phyloP scores from a whole-genome alignment of 108 stramenopile genomes.

The Cyclotella kingstonii region DNA sequence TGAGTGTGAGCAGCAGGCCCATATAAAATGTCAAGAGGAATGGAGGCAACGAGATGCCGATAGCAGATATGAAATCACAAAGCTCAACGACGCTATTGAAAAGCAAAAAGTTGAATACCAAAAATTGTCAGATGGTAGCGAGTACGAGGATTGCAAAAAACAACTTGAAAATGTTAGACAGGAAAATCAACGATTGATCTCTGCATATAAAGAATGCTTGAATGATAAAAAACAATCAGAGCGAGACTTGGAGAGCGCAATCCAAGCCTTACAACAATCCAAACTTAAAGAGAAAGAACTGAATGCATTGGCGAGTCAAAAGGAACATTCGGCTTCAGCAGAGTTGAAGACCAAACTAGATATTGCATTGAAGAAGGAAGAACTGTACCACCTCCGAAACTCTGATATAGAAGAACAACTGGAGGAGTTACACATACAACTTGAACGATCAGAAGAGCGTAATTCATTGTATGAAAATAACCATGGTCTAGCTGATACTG shows the following conservation, averaged over 20 bases:
- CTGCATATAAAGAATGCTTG: slow-evolving; percentile 19
- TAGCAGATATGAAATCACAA: slow-evolving; percentile 24
- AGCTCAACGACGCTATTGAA: slow-evolving; percentile 22
- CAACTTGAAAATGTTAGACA: slow-evolving; percentile 20
- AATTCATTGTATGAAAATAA: slow-evolving; percentile 68
- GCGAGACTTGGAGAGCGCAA: slow-evolving; percentile 33
- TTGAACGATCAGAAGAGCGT: slow-evolving; percentile 46
- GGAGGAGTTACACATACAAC: slow-evolving; percentile 48
- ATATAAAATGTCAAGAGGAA: slow-evolving; percentile 3
- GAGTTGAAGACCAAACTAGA: slow-evolving; percentile 16
- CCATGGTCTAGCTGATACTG: slow-evolving; percentile 66
- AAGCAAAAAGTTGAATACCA: slow-evolving; percentile 16
- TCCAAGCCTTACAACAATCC: slow-evolving; percentile 27
- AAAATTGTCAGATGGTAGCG: slow-evolving; percentile 3
- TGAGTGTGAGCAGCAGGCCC: slow-evolving; percentile 1
- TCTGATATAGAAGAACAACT: slow-evolving; percentile 35
- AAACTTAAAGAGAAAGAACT: slow-evolving; percentile 25
- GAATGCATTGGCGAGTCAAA: slow-evolving; percentile 13
- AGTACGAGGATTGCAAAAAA: slow-evolving; percentile 11
- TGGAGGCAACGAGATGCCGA: slow-evolving; percentile 22
- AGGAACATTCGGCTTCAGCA: slow-evolving; percentile 6
- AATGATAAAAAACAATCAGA: slow-evolving; percentile 40
- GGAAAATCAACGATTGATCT: slow-evolving; percentile 19
- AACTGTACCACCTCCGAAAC: neutral
- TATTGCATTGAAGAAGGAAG: slow-evolving; percentile 7